Conservation (phyloP, 148 eudicot species). For the Oxyria digyna region DNA sequence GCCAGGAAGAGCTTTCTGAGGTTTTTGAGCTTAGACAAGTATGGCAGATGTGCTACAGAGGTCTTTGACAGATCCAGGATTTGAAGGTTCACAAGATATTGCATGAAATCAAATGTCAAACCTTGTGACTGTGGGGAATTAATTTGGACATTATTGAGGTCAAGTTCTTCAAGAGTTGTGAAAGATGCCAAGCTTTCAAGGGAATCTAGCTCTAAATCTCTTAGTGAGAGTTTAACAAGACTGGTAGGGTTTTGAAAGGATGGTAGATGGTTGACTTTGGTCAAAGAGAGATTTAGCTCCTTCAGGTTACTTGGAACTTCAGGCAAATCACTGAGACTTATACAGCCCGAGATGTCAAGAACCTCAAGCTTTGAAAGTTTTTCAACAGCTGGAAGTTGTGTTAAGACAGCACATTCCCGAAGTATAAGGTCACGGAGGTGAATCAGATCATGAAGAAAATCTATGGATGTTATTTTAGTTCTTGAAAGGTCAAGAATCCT, state of each 20-base stretch:
- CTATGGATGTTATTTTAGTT: constrained; percentile 7
- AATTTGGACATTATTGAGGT: constrained; percentile 12
- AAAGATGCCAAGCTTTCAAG: constrained; percentile 9
- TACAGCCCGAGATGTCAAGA: constrained; percentile 21
- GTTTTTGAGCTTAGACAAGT: constrained; percentile 17
- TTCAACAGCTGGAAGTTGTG: constrained; percentile 3
- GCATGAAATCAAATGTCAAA: constrained; percentile 8
- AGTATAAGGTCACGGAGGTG: constrained; percentile 14
- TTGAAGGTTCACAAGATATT: constrained; percentile 10
- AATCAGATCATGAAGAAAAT: constrained; percentile 13
- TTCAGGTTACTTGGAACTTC: not conserved
- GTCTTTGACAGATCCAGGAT: constrained; percentile 8
- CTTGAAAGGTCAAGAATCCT: constrained; percentile 17
- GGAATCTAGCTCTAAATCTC: not conserved
- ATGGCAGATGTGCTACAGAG: constrained; percentile 12
- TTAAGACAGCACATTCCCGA: not conserved
- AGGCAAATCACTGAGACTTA: not conserved
- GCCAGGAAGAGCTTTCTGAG: constrained; percentile 13
- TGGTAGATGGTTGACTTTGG: constrained; percentile 10
- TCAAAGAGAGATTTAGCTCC: not conserved
- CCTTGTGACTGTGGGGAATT: not conserved
- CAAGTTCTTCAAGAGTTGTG: constrained; percentile 20
- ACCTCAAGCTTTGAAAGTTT: constrained; percentile 12
- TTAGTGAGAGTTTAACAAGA: constrained; percentile 18
- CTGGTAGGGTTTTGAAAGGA: constrained; percentile 14